Base-by-base conservation (phyloP, 2,329 filamentous ascomycete species). In the Colletotrichum navitas region DNA sequence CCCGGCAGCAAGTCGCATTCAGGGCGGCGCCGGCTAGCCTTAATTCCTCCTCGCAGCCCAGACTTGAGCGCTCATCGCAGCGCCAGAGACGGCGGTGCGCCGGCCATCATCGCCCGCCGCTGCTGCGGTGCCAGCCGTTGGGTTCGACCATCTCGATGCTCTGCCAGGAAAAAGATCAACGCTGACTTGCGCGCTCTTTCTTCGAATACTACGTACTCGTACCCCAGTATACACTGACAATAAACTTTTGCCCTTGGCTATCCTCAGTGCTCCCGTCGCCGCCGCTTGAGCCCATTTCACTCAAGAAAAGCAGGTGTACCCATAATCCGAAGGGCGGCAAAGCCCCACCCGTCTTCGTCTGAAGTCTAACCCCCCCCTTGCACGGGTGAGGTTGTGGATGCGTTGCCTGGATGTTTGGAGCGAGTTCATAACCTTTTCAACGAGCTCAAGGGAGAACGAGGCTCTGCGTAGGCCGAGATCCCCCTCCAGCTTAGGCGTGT, bases 141-240 rank as follows among this genome's bases (percentile, higher is more conserved):
- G 32, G 32, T 55, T 43, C 26, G 16, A 51, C 59, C 59, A 36
- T 34, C 14, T 18, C 32, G 36, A 21, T 29, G 26, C 52, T 12
- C 34, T 47, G 47, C 18, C 26, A 45, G 62, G 68, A 62, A 67
- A 54, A 54, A 41, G 63, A 70, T 56, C 56, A 62, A 70, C 68
- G 18, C 39, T 56, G 56, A 70, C 39, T 70, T 63, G 63, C 63
- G 67, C 58, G 29, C 18, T 18, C 14, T 34, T 49, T n/a, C 14
- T 54, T n/a, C 10, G 18, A 43, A 18, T 43, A 2, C 39, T 1
- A 2, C 1, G 7, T 8, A 36, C 10, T 11, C 34, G 21, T 11
- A n/a, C 21, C 0, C 6, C 3, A 29, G 6, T 16, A 8, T 21
- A 34, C 6, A 21, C 5, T 8, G 21, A 24, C 12, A 18, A 49